Evolutionary conservation across 257 asterid species (phyloP).

Genomic region (Lycium barbarum): DNA sequence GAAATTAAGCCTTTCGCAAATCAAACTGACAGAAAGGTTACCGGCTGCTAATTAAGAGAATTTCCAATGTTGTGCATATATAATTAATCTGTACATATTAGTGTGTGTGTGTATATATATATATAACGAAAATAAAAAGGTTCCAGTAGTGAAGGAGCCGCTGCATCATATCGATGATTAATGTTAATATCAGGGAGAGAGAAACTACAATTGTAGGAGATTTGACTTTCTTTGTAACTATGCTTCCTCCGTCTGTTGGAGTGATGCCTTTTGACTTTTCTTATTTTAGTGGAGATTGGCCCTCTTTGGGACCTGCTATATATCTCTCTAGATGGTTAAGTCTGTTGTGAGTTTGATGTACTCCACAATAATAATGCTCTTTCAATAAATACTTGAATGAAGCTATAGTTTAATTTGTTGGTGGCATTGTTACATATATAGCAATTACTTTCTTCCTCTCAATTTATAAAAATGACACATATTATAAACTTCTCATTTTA

Average conservation of each 20-base stretch:
- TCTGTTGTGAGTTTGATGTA: conserved; percentile 1
- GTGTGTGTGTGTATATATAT: neutral
- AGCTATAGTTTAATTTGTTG: neutral
- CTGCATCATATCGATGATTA: neutral
- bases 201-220: conserved; percentile 27
- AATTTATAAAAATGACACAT: too few species aligned
- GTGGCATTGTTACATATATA: too few species aligned
- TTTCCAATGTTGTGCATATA: neutral
- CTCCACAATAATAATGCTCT: neutral
- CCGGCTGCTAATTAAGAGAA: neutral
- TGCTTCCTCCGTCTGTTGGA: conserved; percentile 30
- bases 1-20: neutral
- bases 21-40: neutral
- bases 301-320: neutral
- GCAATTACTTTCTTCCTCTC: too few species aligned
- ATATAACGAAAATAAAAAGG: neutral
- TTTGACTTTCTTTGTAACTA: neutral
- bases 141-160: neutral
- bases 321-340: neutral
- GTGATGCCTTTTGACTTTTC: neutral
- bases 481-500: too few species aligned
- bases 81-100: neutral
- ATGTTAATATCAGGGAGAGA: conserved; percentile 29
- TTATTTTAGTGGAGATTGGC: neutral
- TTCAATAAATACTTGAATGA: conserved; percentile 2